Evolutionary conservation across 2,329 filamentous ascomycete genomes (phyloP).

Genomic region (Chrysosporium keratinophilum): DNA sequence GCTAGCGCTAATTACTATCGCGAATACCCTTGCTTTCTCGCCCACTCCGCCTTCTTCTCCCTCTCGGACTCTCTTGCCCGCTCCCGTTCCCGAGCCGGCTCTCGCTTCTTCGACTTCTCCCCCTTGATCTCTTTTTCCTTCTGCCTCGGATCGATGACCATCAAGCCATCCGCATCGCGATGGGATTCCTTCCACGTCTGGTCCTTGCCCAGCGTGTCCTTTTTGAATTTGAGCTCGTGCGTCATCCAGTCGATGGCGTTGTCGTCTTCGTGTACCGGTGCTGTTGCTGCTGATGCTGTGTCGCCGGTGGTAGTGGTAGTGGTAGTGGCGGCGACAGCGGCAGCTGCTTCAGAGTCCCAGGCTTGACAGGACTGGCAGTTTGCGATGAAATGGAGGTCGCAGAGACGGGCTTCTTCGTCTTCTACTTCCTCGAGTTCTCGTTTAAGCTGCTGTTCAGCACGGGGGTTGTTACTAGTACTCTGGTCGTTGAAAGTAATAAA

Average conservation of each 20-base stretch:
- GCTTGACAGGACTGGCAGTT: constrained; percentile 85
- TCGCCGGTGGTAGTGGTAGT: constrained; percentile 12
- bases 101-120: constrained; percentile 64
- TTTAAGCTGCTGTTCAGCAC: no score
- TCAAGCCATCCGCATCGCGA: constrained; percentile 57
- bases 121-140: constrained; percentile 63
- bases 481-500: no score
- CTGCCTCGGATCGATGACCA: constrained; percentile 86
- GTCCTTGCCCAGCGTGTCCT: constrained; percentile 83
- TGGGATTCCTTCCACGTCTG: constrained; percentile 82
- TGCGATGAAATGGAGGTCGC: constrained; percentile 90
- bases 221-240: constrained; percentile 74
- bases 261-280: constrained; percentile 39
- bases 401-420: constrained; percentile 60
- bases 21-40: constrained; percentile 26
- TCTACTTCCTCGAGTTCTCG: constrained; percentile 2
- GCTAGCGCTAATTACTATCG: constrained; percentile 7
- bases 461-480: no score
- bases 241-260: constrained; percentile 65
- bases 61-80: constrained; percentile 29
- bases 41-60: constrained; percentile 27
- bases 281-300: constrained; percentile 17
- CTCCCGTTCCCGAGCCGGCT: constrained; percentile 38
- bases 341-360: constrained; percentile 53
- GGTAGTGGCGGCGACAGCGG: no score